Percentiles rank a stretch among this genome's conserved stretches.
phyloP scores from a whole-genome alignment of 2,329 filamentous ascomycete species.

The Bisporella sp. region DNA sequence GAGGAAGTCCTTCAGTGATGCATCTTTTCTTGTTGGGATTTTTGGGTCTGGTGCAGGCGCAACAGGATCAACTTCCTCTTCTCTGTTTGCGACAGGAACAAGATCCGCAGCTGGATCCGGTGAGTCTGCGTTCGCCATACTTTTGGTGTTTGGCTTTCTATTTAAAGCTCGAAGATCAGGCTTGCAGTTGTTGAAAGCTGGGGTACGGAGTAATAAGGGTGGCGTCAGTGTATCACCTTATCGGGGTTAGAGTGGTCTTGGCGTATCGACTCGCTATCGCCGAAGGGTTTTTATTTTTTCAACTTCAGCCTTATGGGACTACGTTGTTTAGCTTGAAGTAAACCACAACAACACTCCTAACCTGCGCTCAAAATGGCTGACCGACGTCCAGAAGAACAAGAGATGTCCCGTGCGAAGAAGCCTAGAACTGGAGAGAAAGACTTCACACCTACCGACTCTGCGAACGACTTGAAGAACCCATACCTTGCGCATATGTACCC shows the following conservation, averaged over 20 bases:
- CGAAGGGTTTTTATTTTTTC: neutral
- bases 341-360: constrained; percentile 15
- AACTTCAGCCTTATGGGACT: constrained; percentile 15
- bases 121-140: constrained; percentile 26
- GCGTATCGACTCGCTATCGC: neutral
- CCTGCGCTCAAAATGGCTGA: constrained; percentile 40
- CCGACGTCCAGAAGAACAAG: constrained; percentile 46
- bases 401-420: constrained; percentile 39
- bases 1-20: constrained; percentile 85
- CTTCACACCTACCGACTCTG: neutral
- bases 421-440: constrained; percentile 24
- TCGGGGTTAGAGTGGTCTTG: no score
- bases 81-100: constrained; percentile 17
- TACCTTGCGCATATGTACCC: constrained; percentile 89
- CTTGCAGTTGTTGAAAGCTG: no score
- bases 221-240: no score
- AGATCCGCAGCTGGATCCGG: constrained; percentile 26
- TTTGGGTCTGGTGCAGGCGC: constrained; percentile 49
- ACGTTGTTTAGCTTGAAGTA: constrained; percentile 14
- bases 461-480: constrained; percentile 50
- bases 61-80: constrained; percentile 35
- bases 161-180: no score
- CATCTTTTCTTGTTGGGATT: constrained; percentile 80
- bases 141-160: constrained; percentile 1
- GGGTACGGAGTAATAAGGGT: no score